Base-by-base conservation (phyloP, 192 early-diverging fungal genomes). In the Glomus cerebriforme region DNA sequence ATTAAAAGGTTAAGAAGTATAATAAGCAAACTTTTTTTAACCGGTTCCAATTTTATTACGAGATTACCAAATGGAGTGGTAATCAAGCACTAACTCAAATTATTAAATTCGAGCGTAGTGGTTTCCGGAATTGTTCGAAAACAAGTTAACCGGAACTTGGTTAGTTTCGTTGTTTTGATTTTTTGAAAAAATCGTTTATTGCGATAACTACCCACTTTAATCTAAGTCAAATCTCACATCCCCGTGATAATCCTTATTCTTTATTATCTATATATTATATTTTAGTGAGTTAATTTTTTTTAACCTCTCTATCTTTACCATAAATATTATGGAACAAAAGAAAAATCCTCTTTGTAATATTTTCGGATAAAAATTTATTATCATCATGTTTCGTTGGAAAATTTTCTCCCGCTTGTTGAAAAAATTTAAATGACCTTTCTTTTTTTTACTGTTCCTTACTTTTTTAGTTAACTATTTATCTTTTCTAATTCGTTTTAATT, bases 401-500 rank as follows among this genome's bases (percentile, higher is more conserved):
- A n/a, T n/a, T n/a, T n/a, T n/a, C n/a, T n/a, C n/a, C n/a, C n/a
- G n/a, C n/a, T n/a, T n/a, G n/a, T n/a, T n/a, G n/a, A 72, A 72
- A n/a, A 72, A 72, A 29, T 72, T 72, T 10, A 72, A 72, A 43
- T 72, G 69, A 72, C 32, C 22, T 3, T n/a, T 72, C 19, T 72
- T 72, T 2, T 0, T 7, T 8, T 35, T 72, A 15, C 3, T 37
- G 39, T 2, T 72, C 9, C 69, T 72, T 4, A 9, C 9, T 72
- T 43, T 47, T 47, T 45, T 72, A 43, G 17, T 72, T 19, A 72
- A 35, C 43, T 72, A 72, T 72, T 29, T 72, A 47, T 17, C 69
- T 37, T 72, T 72, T 72, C 37, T 72, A 3, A 43, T 72, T 72
- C 69, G 35, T 13, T 72, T 72, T 72, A 72, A 72, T 47, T 72